Base-by-base conservation (phyloP, 2,329 filamentous ascomycete species). In the Cercospora janseana region DNA sequence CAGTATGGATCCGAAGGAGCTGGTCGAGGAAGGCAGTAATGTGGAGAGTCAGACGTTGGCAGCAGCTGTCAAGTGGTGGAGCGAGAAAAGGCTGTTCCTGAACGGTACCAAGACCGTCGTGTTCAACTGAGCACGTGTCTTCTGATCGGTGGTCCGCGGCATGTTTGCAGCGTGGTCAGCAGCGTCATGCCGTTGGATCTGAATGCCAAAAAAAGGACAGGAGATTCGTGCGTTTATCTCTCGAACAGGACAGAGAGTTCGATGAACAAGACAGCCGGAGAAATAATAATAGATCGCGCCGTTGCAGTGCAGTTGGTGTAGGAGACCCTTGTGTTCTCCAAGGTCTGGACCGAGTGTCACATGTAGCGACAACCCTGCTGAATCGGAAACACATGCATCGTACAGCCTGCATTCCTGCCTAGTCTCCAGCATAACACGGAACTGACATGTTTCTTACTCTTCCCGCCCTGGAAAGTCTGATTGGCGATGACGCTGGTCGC, bases 41-140 rank as follows among this genome's bases (percentile, higher is more conserved):
- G 85, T 92, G 7, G 88, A 93, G 77, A 89, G 85, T 66, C 86
- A 89, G 69, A 87, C 91, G 5, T 71, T 93, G 60, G 87, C 86
- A 3, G 82, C 86, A 3, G 88, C 88, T 0, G 87, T 93, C 47
- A 88, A 90, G 73, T 91, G 87, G 83, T 87, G 87, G 71, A 84
- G 85, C 18, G 87, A 93, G 77, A 79, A 82, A 64, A 78, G 84
- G 49, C 82, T 93, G 23, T 86, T 93, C 64, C 71, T 92, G 58
- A 91, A 91, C 65, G 85, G 85, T 12, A 77, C 78, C 58, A 91
- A 90, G 79, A 92, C 87, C 24, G 85, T 91, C 20, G 87, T 91
- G 2, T 90, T 91, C 70, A 77, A 76, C 55, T 79, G 5, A 34
- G 31, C 31, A 34, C 12, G 8, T 10, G 12, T 16, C 3, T 16